Evolutionary conservation across 1,139 yeast genomes (phyloP), one percentile per base, ranked within the genome.

Genomic region (Diutina rugosa): DNA sequence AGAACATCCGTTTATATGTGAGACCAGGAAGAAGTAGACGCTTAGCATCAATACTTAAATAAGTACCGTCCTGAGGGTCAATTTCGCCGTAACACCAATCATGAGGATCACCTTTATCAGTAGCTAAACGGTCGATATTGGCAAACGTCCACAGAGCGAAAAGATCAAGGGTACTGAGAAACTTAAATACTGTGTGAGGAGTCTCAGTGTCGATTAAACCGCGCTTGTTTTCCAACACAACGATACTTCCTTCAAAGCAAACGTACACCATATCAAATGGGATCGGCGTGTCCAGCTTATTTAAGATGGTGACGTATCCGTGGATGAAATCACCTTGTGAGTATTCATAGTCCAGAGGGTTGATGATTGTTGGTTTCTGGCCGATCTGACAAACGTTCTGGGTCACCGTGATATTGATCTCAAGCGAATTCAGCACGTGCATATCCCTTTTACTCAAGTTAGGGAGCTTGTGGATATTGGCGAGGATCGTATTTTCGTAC

Each of bases 41-140:
- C 56, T 67, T 66, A 29, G 74, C 70, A 58, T 70, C 78, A 49
- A 74, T 65, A 1, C 71, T 59, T 16, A 70, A 55, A 16, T 46
- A 32, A 0, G 79, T 67, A 59, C 70, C 69, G 61, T 76, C 80
- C 58, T 64, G 69, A 3, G 80, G 79, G 60, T 76, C 80, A 1
- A 69, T 71, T 57, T 76, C 80, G 2, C 79, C 79, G 32, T 68
- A 72, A 63, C 80, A 76, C 80, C 80, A 76, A 64, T 76, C 80
- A 59, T 73, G 76, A 4, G 80, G 80, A 59, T 76, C 78, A 1
- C 79, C 79, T 57, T 74, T 67, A 61, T 76, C 80, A 6, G 79
- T 75, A 14, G 68, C 71, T 30, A 76, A 64, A 49, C 80, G 62
- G 60, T 73, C 77, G 44, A 76, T 76, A 60, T 76, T 76, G 35